phyloP scores from a whole-genome alignment of 2,329 filamentous ascomycete genomes.

The Xylariaceae sp. region DNA sequence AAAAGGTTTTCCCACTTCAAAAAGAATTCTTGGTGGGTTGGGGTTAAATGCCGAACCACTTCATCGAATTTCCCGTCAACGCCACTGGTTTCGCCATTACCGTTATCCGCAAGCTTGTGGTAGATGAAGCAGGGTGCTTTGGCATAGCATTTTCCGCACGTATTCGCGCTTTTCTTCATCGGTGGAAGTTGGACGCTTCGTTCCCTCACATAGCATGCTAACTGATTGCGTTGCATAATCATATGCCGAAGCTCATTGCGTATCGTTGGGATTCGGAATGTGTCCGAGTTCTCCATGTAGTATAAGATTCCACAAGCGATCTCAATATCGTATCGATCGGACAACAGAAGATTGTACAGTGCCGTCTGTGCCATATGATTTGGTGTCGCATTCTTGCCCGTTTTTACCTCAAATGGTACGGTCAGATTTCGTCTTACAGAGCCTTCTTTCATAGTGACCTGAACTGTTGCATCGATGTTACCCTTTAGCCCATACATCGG shows the following conservation, averaged over 20 bases:
- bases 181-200: constrained; percentile 74
- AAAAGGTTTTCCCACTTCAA: constrained; percentile 90
- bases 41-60: constrained; percentile 70
- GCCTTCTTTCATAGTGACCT: constrained; percentile 74
- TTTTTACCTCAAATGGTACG: constrained; percentile 93
- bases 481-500: constrained; percentile 96
- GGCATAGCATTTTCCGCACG: constrained; percentile 85
- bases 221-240: constrained; percentile 90
- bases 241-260: constrained; percentile 89
- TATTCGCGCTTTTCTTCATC: constrained; percentile 77
- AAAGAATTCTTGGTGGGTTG: constrained; percentile 76
- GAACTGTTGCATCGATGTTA: constrained; percentile 94
- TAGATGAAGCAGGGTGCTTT: constrained; percentile 90
- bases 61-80: constrained; percentile 80
- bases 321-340: constrained; percentile 91
- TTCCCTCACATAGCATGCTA: constrained; percentile 81
- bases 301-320: constrained; percentile 88
- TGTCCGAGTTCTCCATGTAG: constrained; percentile 88
- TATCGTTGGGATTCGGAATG: constrained; percentile 77
- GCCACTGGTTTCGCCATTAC: constrained; percentile 74
- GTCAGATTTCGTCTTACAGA: constrained; percentile 66
- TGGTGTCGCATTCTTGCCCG: constrained; percentile 76
- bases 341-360: constrained; percentile 86
- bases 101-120: constrained; percentile 83
- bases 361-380: constrained; percentile 91